Evolutionary conservation across 306 rosid genomes (phyloP).

Genomic region (Abrus precatorius): DNA sequence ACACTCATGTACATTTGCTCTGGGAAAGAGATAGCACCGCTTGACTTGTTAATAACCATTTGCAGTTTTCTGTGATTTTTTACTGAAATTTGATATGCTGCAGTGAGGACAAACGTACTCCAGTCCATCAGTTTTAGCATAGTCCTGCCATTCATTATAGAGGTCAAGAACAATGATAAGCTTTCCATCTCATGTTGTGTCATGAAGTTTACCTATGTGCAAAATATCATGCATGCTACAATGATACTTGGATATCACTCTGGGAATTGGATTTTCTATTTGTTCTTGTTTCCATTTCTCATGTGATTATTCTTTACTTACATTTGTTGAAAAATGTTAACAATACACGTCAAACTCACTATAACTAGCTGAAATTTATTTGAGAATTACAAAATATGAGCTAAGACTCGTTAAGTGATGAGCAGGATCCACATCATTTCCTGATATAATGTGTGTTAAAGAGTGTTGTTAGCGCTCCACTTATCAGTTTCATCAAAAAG

Average conservation of each 20-base stretch:
- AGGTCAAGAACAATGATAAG: constrained; percentile 8
- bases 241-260: not conserved
- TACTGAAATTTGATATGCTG: constrained; percentile 81
- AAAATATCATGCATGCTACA: not conserved
- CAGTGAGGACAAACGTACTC: constrained; percentile 97
- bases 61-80: constrained; percentile 79
- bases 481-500: constrained; percentile 33
- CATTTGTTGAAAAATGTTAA: not conserved
- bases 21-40: not conserved
- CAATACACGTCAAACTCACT: not conserved
- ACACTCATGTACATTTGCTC: constrained; percentile 44
- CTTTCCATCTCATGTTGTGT: not conserved
- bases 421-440: too few species aligned
- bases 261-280: not conserved
- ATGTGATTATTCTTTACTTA: not conserved
- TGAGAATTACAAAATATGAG: not conserved
- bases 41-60: constrained; percentile 63
- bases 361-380: not conserved
- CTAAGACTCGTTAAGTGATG: not conserved
- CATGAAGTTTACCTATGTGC: constrained; percentile 6
- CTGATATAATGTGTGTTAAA: not conserved
- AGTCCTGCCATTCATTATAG: constrained; percentile 69
- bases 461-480: not conserved
- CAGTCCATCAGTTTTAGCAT: constrained; percentile 96
- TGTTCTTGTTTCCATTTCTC: constrained; percentile 12